Evolutionary conservation across 1,284 basidiomycete genomes (phyloP).

Genomic region (Naganishia sp.): DNA sequence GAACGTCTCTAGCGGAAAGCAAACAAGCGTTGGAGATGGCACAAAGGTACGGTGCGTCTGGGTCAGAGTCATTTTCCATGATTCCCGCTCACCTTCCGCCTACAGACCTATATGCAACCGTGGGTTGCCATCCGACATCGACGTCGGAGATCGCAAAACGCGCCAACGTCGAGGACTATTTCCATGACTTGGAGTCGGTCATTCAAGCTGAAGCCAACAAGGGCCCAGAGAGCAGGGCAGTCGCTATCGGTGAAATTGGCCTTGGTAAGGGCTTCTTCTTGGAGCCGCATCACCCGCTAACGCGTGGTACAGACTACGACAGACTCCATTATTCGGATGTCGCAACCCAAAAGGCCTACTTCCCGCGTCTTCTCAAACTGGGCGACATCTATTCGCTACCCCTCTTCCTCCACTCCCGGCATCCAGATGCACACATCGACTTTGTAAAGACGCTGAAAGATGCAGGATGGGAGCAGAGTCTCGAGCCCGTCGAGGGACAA

Average conservation of each 20-base stretch:
- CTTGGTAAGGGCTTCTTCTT: conserved; percentile 61
- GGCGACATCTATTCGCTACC: conserved; percentile 74
- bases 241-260: conserved; percentile 84
- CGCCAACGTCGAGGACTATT: conserved; percentile 63
- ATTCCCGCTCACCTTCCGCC: neutral
- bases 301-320: conserved; percentile 70
- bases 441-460: conserved; percentile 58
- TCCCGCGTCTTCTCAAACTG: conserved; percentile 70
- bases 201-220: conserved; percentile 58
- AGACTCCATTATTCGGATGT: conserved; percentile 69
- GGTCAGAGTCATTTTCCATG: neutral
- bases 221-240: conserved; percentile 62
- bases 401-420: conserved; percentile 80
- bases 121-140: conserved; percentile 86
- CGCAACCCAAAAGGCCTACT: conserved; percentile 68
- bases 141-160: conserved; percentile 70
- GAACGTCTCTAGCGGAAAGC: conserved; percentile 71
- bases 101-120: conserved; percentile 70
- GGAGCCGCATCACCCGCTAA: conserved; percentile 11
- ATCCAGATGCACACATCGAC: conserved; percentile 72
- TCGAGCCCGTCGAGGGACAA: conserved; percentile 42
- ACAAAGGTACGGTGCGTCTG: conserved; percentile 59
- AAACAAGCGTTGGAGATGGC: conserved; percentile 66
- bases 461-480: conserved; percentile 31
- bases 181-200: conserved; percentile 63